A percentile compares a stretch with the other conserved stretches of the same genome.
These are phyloP conservation scores for Porcisia hertigi DNA, from an alignment of 208 protist species.

Conservation along the genomic window DNA sequence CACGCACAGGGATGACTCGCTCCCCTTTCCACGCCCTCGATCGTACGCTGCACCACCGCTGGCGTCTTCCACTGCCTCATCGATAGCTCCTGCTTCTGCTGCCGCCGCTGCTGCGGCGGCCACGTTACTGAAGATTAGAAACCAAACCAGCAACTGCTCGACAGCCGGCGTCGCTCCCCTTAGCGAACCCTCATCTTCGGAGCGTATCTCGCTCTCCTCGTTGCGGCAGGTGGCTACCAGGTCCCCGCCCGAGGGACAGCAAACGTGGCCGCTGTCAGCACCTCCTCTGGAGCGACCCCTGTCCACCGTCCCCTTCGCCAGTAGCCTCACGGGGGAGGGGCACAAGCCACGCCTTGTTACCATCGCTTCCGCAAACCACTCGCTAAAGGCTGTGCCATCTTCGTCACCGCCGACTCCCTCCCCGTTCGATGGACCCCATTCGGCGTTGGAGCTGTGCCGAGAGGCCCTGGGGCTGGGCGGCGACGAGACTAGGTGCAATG, in stretches of 20 bases:
- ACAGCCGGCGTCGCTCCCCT: background rate
- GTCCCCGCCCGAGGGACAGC: background rate
- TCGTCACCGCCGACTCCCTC: background rate
- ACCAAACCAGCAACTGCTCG: background rate
- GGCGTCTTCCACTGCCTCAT: background rate
- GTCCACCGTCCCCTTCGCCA: background rate
- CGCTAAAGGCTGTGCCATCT: background rate
- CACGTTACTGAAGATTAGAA: conserved; percentile 10
- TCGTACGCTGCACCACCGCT: background rate
- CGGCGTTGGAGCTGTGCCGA: background rate
- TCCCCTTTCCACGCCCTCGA: conserved; percentile 1
- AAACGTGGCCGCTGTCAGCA: background rate
- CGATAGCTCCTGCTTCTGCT: conserved; percentile 1
- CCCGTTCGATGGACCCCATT: too few species aligned
- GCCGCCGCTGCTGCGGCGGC: conserved; percentile 14
- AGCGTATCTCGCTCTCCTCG: background rate
- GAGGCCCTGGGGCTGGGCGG: background rate
- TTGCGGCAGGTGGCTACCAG: background rate
- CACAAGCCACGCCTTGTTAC: background rate
- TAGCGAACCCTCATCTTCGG: background rate
- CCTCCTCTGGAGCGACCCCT: background rate
- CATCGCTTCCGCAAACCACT: background rate
- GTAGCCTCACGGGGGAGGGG: background rate
- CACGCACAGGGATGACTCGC: background rate
- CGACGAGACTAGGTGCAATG: background rate